Evolutionary conservation across 164 flowering plant species (phyloP), one percentile per base, ranked within the genome.

Genomic region (Saururus chinensis): DNA sequence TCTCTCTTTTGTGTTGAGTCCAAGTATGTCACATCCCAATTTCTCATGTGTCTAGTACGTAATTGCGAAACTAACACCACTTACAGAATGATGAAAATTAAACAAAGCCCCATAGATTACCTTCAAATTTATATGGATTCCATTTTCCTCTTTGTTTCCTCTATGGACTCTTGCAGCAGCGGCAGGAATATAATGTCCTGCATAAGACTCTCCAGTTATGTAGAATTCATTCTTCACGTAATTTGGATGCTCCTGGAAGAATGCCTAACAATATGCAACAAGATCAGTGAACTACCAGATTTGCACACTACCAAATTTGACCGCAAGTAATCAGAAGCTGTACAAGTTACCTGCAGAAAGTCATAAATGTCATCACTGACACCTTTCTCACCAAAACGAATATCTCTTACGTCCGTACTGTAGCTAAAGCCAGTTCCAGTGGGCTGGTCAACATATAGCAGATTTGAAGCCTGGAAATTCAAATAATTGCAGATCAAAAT

Each of bases 151-250:
- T 68, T 87, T 87, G 77, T 87, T 87, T 62, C 87, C 89, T 64
- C 64, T 70, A 66, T 87, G 83, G 57, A 87, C 82, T 51, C 89
- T 74, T 66, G 84, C 77, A 64, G 93, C 93, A 72, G 82, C 76
- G 64, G 93, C 93, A 60, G 93, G 93, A 66, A 87, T 84, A 40
- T 87, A 87, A 68, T 87, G 93, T 41, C 93, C 93, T 37, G 89
- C 93, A 77, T 87, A 87, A 68, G 93, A 87, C 71, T 87, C 93
- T 37, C 93, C 93, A 51, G 89, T 84, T 42, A 87, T 83, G 70
- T 68, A 87, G 49, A 87, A 87, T 56, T 87, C 89, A 60, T 87
- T 84, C 64, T 74, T 56, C 17, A 68, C 79, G 62, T 68, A 75
- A 49, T 80, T 66, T 55, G 93, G 89, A 73, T 87, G 93, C 76